Conservation (phyloP, 495 filamentous ascomycete genomes). For the Collariella sp. region DNA sequence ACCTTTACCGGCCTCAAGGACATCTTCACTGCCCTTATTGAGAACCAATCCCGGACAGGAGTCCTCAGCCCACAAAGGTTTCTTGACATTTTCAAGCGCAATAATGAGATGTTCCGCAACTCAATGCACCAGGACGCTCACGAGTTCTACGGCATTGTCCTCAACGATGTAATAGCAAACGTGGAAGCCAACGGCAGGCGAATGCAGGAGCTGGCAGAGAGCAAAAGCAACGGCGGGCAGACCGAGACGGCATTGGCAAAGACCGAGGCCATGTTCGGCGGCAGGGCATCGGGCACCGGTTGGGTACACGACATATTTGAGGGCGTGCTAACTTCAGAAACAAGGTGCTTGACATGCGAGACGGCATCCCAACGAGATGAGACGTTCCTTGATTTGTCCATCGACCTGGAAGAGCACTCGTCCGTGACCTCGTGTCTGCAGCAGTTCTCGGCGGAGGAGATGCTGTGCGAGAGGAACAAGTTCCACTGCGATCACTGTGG, state of each 20-base stretch:
- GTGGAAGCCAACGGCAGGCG: constrained; percentile 73
- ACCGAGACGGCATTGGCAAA: constrained; percentile 35
- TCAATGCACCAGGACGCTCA: constrained; percentile 98
- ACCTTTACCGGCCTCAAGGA: constrained; percentile 92
- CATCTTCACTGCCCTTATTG: constrained; percentile 87
- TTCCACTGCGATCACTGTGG: constrained; percentile 98
- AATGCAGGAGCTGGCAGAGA: constrained; percentile 40
- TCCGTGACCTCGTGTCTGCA: constrained; percentile 92
- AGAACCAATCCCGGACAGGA: constrained; percentile 71
- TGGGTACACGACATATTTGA: constrained; percentile 99
- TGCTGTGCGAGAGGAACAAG: constrained; percentile 97
- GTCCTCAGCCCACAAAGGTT: constrained; percentile 92
- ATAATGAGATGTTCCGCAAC: constrained; percentile 95
- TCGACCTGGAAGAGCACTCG: constrained; percentile 90
- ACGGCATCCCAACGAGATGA: constrained; percentile 93
- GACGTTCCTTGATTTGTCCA: constrained; percentile 89
- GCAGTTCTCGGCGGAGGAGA: constrained; percentile 96
- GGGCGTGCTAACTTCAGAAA: constrained; percentile 89
- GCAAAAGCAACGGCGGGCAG: constrained; percentile 25
- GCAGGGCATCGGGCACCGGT: constrained; percentile 48
- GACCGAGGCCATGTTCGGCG: constrained; percentile 26
- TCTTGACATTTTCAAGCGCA: constrained; percentile 81
- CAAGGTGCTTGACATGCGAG: constrained; percentile 92
- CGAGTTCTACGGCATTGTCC: constrained; percentile 86
- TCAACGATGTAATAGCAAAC: constrained; percentile 94